A percentile compares a stretch with the other conserved stretches of the same genome.
Evolutionary conservation across 768 basidiomycete genomes (phyloP).

Genomic region (Lyophyllum shimeji): DNA sequence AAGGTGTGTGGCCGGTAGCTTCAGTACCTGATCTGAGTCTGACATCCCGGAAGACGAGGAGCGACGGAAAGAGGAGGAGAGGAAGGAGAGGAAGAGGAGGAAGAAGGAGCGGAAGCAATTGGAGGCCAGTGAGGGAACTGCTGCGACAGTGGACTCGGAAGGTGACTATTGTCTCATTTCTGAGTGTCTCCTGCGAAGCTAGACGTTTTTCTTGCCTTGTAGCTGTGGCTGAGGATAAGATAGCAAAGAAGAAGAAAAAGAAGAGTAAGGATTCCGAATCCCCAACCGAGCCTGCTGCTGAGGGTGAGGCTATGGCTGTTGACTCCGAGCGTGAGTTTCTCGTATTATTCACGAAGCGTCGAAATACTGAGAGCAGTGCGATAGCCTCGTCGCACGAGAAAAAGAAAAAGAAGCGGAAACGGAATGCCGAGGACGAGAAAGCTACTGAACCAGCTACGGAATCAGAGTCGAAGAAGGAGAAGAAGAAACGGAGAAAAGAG

Average conservation of each 20-base stretch:
- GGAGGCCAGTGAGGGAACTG: constrained; percentile 11
- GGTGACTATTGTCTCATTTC: constrained; percentile 16
- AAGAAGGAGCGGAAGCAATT: constrained; percentile 19
- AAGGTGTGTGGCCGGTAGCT: constrained; percentile 1
- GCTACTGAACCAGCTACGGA: constrained; percentile 3
- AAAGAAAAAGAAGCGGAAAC: constrained; percentile 43
- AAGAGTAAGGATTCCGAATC: constrained; percentile 23
- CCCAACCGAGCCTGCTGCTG: constrained; percentile 4
- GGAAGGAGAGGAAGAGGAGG: constrained; percentile 23
- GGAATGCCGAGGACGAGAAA: constrained; percentile 27
- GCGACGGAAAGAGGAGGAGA: constrained; percentile 21
- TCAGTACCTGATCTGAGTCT: neutral
- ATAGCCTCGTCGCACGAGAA: constrained; percentile 26
- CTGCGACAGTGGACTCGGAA: constrained; percentile 15
- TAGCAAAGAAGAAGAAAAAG: constrained; percentile 27
- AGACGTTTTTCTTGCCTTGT: neutral
- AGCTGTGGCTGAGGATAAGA: constrained; percentile 2
- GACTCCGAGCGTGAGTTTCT: constrained; percentile 24
- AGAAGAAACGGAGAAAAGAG: constrained; percentile 41
- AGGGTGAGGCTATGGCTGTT: constrained; percentile 18
- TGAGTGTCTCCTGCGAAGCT: neutral
- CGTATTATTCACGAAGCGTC: neutral
- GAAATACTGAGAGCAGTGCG: neutral
- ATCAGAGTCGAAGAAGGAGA: constrained; percentile 40
- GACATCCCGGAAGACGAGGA: constrained; percentile 15